phyloP scores from a whole-genome alignment of 1,284 basidiomycete species.

The Cutaneotrichosporon sp. region DNA sequence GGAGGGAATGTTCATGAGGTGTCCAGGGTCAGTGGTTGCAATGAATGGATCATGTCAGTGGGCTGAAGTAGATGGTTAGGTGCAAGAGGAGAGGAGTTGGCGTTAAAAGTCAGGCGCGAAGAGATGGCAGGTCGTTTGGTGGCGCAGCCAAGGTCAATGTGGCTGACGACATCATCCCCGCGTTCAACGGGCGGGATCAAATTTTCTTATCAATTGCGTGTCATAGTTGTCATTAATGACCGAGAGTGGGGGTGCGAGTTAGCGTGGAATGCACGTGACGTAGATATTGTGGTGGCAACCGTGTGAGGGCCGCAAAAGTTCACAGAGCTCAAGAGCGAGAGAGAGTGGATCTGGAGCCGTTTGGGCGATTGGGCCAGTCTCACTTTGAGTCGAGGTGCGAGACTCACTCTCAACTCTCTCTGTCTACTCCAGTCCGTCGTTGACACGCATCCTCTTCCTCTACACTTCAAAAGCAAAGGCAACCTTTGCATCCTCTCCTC shows the following conservation, averaged over 20 bases:
- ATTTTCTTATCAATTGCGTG: neutral
- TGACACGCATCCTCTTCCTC: neutral
- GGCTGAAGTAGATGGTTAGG: too few species aligned
- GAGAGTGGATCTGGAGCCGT: neutral
- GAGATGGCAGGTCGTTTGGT: conserved; percentile 6
- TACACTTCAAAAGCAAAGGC: neutral
- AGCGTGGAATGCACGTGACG: neutral
- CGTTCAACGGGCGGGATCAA: neutral
- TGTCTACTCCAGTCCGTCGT: too few species aligned
- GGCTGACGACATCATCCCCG: neutral
- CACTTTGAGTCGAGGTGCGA: too few species aligned
- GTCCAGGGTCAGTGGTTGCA: neutral
- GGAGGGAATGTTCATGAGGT: neutral
- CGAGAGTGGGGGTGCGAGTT: too few species aligned
- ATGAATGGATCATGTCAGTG: conserved; percentile 6
- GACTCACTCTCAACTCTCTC: too few species aligned
- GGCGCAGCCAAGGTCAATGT: neutral
- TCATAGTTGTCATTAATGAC: too few species aligned
- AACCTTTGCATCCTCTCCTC: neutral
- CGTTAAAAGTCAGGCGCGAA: conserved; percentile 15
- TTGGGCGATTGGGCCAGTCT: too few species aligned
- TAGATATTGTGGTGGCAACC: neutral
- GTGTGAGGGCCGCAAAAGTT: neutral
- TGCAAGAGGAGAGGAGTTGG: neutral
- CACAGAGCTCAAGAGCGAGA: too few species aligned